phyloP scores from a whole-genome alignment of 192 early-diverging fungal species.

The Rhizophagus prolifer region DNA sequence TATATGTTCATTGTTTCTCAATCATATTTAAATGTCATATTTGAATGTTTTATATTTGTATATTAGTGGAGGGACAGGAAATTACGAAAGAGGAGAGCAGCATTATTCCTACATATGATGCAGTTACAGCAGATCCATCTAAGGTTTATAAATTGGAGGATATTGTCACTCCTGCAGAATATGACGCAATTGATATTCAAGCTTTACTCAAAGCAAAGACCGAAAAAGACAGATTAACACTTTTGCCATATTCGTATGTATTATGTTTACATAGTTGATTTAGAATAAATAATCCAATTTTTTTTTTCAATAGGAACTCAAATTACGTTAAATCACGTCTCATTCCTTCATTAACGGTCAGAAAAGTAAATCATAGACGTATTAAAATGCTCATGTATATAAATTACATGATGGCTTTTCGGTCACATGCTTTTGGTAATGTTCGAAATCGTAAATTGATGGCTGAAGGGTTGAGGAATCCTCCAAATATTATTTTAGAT shows the following conservation, averaged over 20 bases:
- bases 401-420: slow-evolving; percentile 73
- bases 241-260: slow-evolving; percentile 39
- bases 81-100: slow-evolving; percentile 52
- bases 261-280: too few species aligned
- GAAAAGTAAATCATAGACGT: slow-evolving; percentile 53
- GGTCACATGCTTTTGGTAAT: slow-evolving; percentile 41
- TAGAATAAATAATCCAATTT: not conserved
- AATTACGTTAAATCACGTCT: slow-evolving; percentile 47
- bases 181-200: slow-evolving; percentile 64
- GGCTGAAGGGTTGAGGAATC: slow-evolving; percentile 46
- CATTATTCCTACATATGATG: slow-evolving; percentile 78
- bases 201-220: slow-evolving; percentile 45
- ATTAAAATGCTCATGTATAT: slow-evolving; percentile 73
- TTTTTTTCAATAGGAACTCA: slow-evolving; percentile 28
- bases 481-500: slow-evolving; percentile 59
- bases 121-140: slow-evolving; percentile 59
- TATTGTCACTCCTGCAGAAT: slow-evolving; percentile 64
- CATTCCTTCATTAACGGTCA: slow-evolving; percentile 36
- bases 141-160: slow-evolving; percentile 82
- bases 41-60: not conserved
- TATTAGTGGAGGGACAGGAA: slow-evolving; percentile 43
- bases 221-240: slow-evolving; percentile 20
- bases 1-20: slow-evolving; percentile 5
- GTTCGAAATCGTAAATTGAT: slow-evolving; percentile 51
- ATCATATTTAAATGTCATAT: not conserved